These are phyloP conservation scores for Castanea mollissima DNA, from an alignment of 306 rosid genomes.

Conservation along the genomic window DNA sequence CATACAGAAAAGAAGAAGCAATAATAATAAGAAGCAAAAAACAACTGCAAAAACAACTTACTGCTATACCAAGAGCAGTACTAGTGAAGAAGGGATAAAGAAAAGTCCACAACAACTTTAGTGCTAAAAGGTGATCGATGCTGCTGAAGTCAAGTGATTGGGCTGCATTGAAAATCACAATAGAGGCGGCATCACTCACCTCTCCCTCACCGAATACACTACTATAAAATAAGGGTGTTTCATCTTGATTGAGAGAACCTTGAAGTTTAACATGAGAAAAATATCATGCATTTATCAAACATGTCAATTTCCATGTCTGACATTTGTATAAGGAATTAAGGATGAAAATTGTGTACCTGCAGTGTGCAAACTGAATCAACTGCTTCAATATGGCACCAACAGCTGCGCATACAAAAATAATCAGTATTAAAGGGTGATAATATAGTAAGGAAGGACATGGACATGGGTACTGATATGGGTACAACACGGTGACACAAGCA, in stretches of 20 bases:
- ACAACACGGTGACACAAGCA: rapidly evolving
- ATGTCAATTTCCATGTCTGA: slow-evolving; percentile 14
- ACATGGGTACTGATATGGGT: too few species aligned
- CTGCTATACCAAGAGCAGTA: slow-evolving; percentile 63
- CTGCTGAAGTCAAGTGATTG: slow-evolving; percentile 50
- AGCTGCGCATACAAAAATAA: too few species aligned
- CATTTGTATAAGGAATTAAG: background rate
- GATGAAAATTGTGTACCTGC: slow-evolving; percentile 46
- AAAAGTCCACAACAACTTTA: slow-evolving; percentile 62
- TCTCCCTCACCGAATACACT: slow-evolving; percentile 82
- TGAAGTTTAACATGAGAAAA: slow-evolving; percentile 28
- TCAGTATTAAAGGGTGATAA: too few species aligned
- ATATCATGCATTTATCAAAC: slow-evolving; percentile 16
- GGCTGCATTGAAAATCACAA: slow-evolving; percentile 72
- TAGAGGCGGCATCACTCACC: slow-evolving; percentile 74
- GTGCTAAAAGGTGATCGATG: slow-evolving; percentile 34
- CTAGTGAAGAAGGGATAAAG: slow-evolving; percentile 76
- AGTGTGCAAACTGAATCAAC: slow-evolving; percentile 81
- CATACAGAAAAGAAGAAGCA: background rate
- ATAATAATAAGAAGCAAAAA: background rate
- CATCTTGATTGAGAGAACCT: slow-evolving; percentile 88
- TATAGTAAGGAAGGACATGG: too few species aligned
- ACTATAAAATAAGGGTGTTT: slow-evolving; percentile 79
- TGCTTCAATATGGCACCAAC: slow-evolving; percentile 69
- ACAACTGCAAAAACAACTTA: slow-evolving; percentile 32